Percentiles rank a stretch among this genome's conserved stretches.
phyloP scores from a whole-genome alignment of 169 alveolate genomes.

The Cryptosporidium felis region DNA sequence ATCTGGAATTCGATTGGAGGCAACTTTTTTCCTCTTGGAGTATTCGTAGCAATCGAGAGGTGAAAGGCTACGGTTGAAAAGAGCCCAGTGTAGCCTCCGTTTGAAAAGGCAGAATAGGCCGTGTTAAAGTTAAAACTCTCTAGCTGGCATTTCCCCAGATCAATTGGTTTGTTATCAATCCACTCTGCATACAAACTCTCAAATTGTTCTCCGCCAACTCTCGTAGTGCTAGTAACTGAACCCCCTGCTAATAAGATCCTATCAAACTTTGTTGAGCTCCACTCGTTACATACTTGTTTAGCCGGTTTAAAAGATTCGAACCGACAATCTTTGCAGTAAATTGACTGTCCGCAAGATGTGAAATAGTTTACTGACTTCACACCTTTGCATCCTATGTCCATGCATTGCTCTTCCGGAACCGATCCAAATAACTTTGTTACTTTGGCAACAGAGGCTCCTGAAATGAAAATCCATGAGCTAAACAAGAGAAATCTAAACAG shows the following conservation, averaged over 20 bases:
- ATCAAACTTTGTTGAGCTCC: conserved; percentile 5
- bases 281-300: background rate
- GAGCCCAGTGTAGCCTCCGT: conserved; percentile 17
- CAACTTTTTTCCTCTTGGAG: background rate
- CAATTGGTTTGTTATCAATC: conserved; percentile 23
- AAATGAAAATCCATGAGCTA: background rate
- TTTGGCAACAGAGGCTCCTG: conserved; percentile 19
- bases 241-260: conserved; percentile 8
- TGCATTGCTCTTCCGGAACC: conserved; percentile 49
- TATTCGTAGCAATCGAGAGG: background rate
- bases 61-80: conserved; percentile 37
- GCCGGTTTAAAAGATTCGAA: background rate
- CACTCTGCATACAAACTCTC: conserved; percentile 21
- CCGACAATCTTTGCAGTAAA: conserved; percentile 7
- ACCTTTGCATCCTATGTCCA: conserved; percentile 1
- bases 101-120: conserved; percentile 40
- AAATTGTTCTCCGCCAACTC: conserved; percentile 4
- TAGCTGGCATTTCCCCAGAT: conserved; percentile 16
- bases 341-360: conserved; percentile 37
- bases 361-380: background rate
- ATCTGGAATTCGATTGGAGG: conserved; percentile 42
- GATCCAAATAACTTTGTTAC: background rate
- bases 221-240: background rate
- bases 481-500: background rate
- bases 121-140: conserved; percentile 42